Evolutionary conservation across 2,329 filamentous ascomycete species (phyloP).

Genomic region (Cladophialophora chaetospira): DNA sequence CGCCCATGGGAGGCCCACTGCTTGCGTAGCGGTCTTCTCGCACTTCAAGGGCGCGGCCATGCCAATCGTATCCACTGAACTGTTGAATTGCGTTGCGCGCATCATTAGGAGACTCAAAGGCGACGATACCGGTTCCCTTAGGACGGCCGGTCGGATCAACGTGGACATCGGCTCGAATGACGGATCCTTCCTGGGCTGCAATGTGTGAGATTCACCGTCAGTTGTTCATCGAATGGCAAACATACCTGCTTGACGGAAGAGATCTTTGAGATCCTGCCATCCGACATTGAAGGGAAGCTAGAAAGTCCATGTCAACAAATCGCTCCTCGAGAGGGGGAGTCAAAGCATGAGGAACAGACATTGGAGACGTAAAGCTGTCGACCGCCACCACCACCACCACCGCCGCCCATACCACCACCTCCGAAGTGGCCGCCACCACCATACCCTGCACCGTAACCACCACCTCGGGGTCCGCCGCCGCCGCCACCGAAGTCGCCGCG

Average conservation of each 20-base stretch:
- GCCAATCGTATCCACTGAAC: constrained; percentile 99
- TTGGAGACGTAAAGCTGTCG: constrained; percentile 97
- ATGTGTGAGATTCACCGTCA: constrained; percentile 24
- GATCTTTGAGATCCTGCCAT: constrained; percentile 98
- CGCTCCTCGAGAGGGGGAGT: constrained; percentile 36
- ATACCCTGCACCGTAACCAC: constrained; percentile 28
- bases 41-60: constrained; percentile 88
- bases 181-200: constrained; percentile 63
- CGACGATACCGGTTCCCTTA: constrained; percentile 95
- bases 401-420: constrained; percentile 50
- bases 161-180: constrained; percentile 95
- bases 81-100: constrained; percentile 94
- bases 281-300: constrained; percentile 96
- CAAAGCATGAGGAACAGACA: constrained; percentile 66
- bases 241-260: constrained; percentile 97
- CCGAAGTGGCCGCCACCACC: constrained; percentile 57
- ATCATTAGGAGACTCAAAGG: constrained; percentile 92
- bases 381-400: constrained; percentile 62
- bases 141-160: constrained; percentile 86
- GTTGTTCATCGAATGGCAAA: constrained; percentile 34
- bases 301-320: constrained; percentile 42
- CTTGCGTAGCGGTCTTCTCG: constrained; percentile 90
- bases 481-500: constrained; percentile 68
- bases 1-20: constrained; percentile 46
- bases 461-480: constrained; percentile 52